Evolutionary conservation across 2,329 filamentous ascomycete genomes (phyloP).

Genomic region (Podosphaera aphanis): DNA sequence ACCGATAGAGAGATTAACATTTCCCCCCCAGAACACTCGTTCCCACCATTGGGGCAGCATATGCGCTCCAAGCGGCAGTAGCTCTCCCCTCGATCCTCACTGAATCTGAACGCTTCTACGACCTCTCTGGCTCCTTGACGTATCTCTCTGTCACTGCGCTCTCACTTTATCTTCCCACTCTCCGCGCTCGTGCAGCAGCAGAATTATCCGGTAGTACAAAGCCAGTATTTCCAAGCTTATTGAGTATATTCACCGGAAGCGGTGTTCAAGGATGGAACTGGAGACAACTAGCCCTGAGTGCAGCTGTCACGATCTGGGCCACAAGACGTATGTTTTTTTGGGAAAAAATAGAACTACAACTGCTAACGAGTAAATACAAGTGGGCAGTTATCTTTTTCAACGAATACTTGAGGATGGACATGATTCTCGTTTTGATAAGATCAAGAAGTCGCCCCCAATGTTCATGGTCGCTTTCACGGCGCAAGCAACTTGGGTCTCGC

Average conservation of each 20-base stretch:
- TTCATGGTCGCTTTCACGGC: slow-evolving; percentile 31
- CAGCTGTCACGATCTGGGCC: slow-evolving; percentile 37
- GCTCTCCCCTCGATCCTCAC: slow-evolving; percentile 36
- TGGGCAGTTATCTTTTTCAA: slow-evolving; percentile 40
- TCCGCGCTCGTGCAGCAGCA: slow-evolving; percentile 29
- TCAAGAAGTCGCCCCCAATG: slow-evolving; percentile 26
- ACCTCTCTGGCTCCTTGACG: slow-evolving; percentile 41
- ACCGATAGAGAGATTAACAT: background rate
- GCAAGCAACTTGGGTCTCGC: slow-evolving; percentile 43
- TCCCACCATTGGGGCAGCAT: slow-evolving; percentile 36
- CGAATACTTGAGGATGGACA: slow-evolving; percentile 34
- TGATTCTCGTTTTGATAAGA: slow-evolving; percentile 33
- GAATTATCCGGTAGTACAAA: slow-evolving; percentile 18
- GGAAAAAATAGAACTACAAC: background rate
- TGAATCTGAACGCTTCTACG: slow-evolving; percentile 43
- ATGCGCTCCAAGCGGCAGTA: slow-evolving; percentile 36
- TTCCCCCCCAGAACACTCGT: slow-evolving; percentile 23
- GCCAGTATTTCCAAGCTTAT: slow-evolving; percentile 23
- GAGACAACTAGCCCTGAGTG: slow-evolving; percentile 31
- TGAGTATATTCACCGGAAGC: slow-evolving; percentile 21
- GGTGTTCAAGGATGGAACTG: slow-evolving; percentile 29
- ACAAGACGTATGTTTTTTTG: slow-evolving; percentile 25
- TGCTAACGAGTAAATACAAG: slow-evolving; percentile 16
- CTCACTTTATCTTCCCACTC: slow-evolving; percentile 34
- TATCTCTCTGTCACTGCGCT: slow-evolving; percentile 40